Percentiles rank a stretch among this genome's conserved stretches.
Evolutionary conservation across 2,329 filamentous ascomycete genomes (phyloP).

Genomic region (Fusarium multiceps): DNA sequence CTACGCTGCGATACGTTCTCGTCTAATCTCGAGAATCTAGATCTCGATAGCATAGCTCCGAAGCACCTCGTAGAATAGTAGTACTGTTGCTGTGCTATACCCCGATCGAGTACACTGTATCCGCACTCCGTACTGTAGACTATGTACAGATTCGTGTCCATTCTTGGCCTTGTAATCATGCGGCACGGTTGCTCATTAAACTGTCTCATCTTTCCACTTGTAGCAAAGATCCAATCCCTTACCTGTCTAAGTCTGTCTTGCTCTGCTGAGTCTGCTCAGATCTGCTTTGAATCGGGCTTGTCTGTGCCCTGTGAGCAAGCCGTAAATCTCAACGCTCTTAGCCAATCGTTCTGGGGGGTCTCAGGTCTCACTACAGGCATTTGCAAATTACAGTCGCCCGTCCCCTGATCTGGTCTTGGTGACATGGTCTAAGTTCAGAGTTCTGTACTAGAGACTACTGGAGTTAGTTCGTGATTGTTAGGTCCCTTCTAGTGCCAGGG

Average conservation of each 20-base stretch:
- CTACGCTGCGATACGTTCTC: slow-evolving; percentile 4
- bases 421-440: neutral
- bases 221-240: neutral
- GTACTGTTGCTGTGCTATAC: neutral
- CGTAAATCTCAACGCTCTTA: slow-evolving; percentile 1
- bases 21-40: slow-evolving; percentile 35
- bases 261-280: neutral
- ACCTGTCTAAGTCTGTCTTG: neutral
- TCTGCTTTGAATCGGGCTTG: neutral
- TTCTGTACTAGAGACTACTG: neutral
- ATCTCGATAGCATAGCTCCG: slow-evolving; percentile 27
- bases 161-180: slow-evolving; percentile 1
- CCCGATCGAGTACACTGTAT: neutral
- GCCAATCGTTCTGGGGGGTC: neutral
- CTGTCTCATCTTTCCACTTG: slow-evolving; percentile 18
- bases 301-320: neutral
- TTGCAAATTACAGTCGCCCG: neutral
- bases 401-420: neutral
- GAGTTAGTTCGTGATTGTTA: neutral
- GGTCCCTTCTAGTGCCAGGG: neutral
- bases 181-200: slow-evolving; percentile 3
- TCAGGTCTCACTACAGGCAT: slow-evolving; percentile 14
- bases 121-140: neutral
- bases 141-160: neutral
- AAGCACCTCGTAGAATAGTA: slow-evolving; percentile 1